These are phyloP conservation scores for Pseudogymnoascus destructans DNA, from an alignment of 2,329 filamentous ascomycete genomes.

Conservation along the genomic window DNA sequence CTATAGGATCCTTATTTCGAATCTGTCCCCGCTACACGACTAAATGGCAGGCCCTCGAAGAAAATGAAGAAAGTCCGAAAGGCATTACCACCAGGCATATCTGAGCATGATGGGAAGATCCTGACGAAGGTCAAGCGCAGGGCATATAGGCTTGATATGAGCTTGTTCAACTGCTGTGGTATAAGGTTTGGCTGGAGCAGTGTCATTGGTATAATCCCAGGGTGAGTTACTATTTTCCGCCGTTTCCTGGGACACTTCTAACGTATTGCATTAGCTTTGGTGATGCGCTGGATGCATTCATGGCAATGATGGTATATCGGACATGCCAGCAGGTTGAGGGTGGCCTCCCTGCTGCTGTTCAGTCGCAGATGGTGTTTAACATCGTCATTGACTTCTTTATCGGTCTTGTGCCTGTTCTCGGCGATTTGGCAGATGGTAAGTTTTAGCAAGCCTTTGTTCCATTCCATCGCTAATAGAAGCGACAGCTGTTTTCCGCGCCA, in stretches of 20 bases:
- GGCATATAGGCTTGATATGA: conserved; percentile 76
- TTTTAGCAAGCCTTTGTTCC: conserved; percentile 59
- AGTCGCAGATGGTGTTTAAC: conserved; percentile 67
- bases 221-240: conserved; percentile 39
- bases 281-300: conserved; percentile 57
- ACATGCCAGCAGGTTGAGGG: conserved; percentile 64
- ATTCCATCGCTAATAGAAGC: conserved; percentile 24
- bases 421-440: conserved; percentile 60
- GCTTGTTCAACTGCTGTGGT: conserved; percentile 67
- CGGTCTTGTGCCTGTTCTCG: conserved; percentile 61
- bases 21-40: conserved; percentile 58
- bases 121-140: conserved; percentile 76
- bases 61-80: conserved; percentile 79
- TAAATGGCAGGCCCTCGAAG: conserved; percentile 47
- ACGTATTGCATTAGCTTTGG: conserved; percentile 43
- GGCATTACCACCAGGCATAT: conserved; percentile 70
- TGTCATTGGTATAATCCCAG: conserved; percentile 72
- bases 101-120: conserved; percentile 65
- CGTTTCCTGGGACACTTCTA: conserved; percentile 14
- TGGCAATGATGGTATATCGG: conserved; percentile 63
- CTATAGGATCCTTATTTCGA: conserved; percentile 82
- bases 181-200: conserved; percentile 82
- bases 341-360: conserved; percentile 50
- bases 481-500: conserved; percentile 51
- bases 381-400: conserved; percentile 60